Conservation (phyloP, 495 filamentous ascomycete genomes). For the Talaromyces trachyspermus region DNA sequence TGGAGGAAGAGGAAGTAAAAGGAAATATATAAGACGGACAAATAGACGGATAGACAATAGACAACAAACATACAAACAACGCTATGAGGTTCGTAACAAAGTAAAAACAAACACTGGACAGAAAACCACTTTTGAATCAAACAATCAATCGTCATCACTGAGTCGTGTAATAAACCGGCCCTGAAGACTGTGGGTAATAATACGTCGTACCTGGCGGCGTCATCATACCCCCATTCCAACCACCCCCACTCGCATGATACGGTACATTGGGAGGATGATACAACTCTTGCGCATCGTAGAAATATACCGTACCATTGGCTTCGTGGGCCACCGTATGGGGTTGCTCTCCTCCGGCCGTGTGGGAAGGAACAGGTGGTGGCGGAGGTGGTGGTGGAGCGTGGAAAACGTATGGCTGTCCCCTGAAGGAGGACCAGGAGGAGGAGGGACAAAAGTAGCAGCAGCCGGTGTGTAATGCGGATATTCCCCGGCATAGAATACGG, state of each 20-base stretch:
- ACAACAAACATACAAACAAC: no score
- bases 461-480: constrained; percentile 33
- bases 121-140: no score
- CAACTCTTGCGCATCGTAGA: constrained; percentile 73
- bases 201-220: constrained; percentile 62
- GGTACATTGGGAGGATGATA: constrained; percentile 31
- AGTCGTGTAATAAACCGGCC: constrained; percentile 60
- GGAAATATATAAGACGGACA: no score
- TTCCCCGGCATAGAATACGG: constrained; percentile 46
- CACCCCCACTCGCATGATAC: constrained; percentile 48
- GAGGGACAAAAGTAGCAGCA: constrained; percentile 35
- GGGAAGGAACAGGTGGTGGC: constrained; percentile 39
- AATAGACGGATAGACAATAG: no score
- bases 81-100: background rate
- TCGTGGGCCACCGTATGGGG: constrained; percentile 76
- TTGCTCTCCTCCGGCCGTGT: constrained; percentile 35
- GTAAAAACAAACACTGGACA: background rate
- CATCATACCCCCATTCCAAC: constrained; percentile 79
- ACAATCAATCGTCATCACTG: no score
- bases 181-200: constrained; percentile 59
- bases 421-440: background rate
- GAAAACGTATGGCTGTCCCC: constrained; percentile 10
- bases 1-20: no score
- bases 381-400: constrained; percentile 36
- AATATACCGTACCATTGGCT: constrained; percentile 91